Percentiles rank a stretch among this genome's conserved stretches.
Evolutionary conservation across 2,329 filamentous ascomycete species (phyloP).

Genomic region (Claviceps purpurea): DNA sequence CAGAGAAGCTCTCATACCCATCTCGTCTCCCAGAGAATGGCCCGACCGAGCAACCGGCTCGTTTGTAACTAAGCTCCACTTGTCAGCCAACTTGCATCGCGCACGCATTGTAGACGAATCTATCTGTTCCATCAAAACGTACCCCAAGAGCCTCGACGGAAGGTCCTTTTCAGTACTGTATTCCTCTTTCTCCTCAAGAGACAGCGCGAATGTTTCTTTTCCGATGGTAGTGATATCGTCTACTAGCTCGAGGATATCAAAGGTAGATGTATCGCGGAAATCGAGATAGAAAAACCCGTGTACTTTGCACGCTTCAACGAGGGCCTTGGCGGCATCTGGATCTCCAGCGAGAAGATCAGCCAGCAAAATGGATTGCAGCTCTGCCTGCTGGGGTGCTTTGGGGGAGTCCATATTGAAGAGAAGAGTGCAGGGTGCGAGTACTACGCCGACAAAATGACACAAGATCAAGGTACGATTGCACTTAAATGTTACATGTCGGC

Average conservation of each 20-base stretch:
- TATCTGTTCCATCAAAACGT: neutral
- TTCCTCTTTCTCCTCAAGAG: conserved; percentile 1
- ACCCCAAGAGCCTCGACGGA: conserved; percentile 3
- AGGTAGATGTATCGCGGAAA: neutral
- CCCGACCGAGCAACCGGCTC: conserved; percentile 1
- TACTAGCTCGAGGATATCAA: neutral
- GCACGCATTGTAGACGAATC: too few relatives aligned
- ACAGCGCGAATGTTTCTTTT: neutral
- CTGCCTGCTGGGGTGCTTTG: neutral
- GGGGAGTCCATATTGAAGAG: neutral
- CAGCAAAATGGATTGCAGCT: neutral
- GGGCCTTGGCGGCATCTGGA: neutral
- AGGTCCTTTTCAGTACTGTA: conserved; percentile 3
- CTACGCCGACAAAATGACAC: neutral
- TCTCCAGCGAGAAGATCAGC: neutral
- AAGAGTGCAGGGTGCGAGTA: neutral
- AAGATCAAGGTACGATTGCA: neutral
- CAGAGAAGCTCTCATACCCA: conserved; percentile 4
- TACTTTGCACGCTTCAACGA: conserved; percentile 1
- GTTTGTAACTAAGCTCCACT: neutral
- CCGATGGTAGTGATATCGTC: neutral
- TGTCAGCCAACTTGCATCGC: neutral
- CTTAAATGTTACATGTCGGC: neutral
- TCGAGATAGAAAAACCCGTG: conserved; percentile 5
- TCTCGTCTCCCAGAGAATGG: conserved; percentile 1